phyloP scores from a whole-genome alignment of 2,329 filamentous ascomycete genomes.

The Aspergillus puulaauensis region DNA sequence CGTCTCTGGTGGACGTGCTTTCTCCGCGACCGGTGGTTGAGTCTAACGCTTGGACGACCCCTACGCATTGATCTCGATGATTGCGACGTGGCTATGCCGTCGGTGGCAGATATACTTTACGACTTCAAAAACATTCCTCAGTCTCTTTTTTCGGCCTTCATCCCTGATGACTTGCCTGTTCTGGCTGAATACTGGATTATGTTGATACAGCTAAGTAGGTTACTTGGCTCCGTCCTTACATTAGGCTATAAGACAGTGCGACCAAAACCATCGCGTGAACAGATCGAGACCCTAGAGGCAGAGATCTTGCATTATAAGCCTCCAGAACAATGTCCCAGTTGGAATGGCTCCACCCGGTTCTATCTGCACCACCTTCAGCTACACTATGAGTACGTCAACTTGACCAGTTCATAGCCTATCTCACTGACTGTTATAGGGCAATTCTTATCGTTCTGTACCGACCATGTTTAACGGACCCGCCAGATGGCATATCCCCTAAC shows the following conservation, averaged over 20 bases:
- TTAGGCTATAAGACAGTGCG: constrained; percentile 24
- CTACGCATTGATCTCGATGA: constrained; percentile 40
- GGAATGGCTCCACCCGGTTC: constrained; percentile 17
- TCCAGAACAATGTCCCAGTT: constrained; percentile 15
- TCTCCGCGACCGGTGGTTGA: constrained; percentile 43
- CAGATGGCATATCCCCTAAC: constrained; percentile 16
- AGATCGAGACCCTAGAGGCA: constrained; percentile 24
- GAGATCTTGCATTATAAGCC: constrained; percentile 18
- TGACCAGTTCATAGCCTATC: background rate
- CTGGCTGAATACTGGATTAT: constrained; percentile 28
- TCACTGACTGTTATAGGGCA: constrained; percentile 19
- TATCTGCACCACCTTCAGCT: constrained; percentile 28
- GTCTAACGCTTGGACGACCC: constrained; percentile 41
- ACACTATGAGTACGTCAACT: constrained; percentile 26
- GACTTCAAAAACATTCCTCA: constrained; percentile 19
- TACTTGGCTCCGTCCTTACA: constrained; percentile 25
- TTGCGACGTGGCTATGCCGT: constrained; percentile 35
- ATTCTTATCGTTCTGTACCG: constrained; percentile 31
- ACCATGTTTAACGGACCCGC: constrained; percentile 20
- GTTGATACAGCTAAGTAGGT: constrained; percentile 25
- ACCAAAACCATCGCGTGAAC: constrained; percentile 15
- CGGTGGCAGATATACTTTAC: constrained; percentile 25
- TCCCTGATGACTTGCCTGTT: constrained; percentile 22
- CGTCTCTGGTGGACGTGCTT: constrained; percentile 45
- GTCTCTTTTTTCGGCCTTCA: constrained; percentile 11